Conservation (phyloP, 83 land plant species). For the Isoetes engelmannii region DNA sequence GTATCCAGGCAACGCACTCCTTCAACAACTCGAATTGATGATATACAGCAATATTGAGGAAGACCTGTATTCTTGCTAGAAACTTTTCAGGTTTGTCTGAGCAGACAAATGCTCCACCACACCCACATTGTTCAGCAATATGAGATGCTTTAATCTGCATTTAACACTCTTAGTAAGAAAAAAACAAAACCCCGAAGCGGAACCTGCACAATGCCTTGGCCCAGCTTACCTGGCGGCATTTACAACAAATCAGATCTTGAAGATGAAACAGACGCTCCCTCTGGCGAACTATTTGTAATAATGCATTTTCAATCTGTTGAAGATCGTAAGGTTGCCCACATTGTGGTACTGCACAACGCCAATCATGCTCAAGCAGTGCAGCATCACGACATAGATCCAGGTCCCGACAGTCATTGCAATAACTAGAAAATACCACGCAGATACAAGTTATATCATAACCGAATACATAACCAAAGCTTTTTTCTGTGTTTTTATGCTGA, state of each 20-base stretch:
- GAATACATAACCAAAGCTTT: conserved; percentile 4
- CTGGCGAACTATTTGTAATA: conserved; percentile 87
- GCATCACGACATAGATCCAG: conserved; percentile 84
- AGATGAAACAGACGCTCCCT: conserved; percentile 89
- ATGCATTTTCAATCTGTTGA: conserved; percentile 79
- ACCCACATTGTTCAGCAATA: conserved; percentile 81
- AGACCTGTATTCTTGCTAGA: conserved; percentile 56
- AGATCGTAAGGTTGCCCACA: conserved; percentile 92
- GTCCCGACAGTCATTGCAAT: conserved; percentile 96
- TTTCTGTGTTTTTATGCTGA: background rate
- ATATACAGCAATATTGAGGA: conserved; percentile 52
- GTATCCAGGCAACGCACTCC: conserved; percentile 73
- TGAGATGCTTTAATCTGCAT: conserved; percentile 75
- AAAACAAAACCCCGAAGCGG: background rate
- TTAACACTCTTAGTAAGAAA: background rate
- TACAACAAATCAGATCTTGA: conserved; percentile 81
- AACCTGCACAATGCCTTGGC: background rate
- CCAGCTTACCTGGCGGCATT: conserved; percentile 51
- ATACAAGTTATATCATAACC: background rate
- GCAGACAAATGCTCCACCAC: conserved; percentile 86
- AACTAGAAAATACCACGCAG: conserved; percentile 34
- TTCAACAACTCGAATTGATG: conserved; percentile 71
- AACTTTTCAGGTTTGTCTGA: conserved; percentile 61
- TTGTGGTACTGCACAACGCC: conserved; percentile 79
- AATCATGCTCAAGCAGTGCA: conserved; percentile 62